Evolutionary conservation across 768 basidiomycete species (phyloP), one percentile per base, ranked within the genome.

Genomic region (Holtermanniella nyarrowii): DNA sequence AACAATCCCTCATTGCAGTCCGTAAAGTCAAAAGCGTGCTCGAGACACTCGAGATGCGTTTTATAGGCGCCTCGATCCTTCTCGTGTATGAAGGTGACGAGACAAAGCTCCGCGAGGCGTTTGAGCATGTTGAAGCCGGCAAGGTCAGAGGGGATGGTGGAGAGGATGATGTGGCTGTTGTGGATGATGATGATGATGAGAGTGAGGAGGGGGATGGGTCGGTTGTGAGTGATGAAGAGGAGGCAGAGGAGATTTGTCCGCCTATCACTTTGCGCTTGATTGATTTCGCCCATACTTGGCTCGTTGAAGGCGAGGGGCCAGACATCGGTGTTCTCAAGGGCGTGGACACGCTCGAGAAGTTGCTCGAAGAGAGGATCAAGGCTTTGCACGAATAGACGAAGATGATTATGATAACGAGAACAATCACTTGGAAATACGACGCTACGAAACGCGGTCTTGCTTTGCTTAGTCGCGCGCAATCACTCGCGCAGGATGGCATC

Each of bases 241-340:
- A 39, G 42, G n/a, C 48, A 49, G 46, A 60, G 18, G 44, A 57
- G 44, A 42, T 27, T 49, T 77, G 74, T 26, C 76, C 76, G 16
- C 78, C 80, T 26, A 84, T 78, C 56, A 74, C 76, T 13, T 76
- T 95, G 54, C 83, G 83, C 58, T 73, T 95, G 57, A 96, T 97
- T 58, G 93, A 99, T 74, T 96, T 99, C 68, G 91, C 90, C 5
- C 93, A 97, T 69, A 84, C 89, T 1, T 74, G 78, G 21, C 56
- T 85, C 12, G 76, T 72, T 5, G 78, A 80, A 0, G 87, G 84
- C 0, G 61, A 80, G 60, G 91, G 90, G 3, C 81, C 82, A 1
- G 91, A 96, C 66, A 71, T 77, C 37, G 85, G 93, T 0, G 81
- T 91, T 16, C 68, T 93, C 56, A 68, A 74, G 26, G 93, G 90